Evolutionary conservation across 2,329 filamentous ascomycete species (phyloP), one percentile per base, ranked within the genome.

Genomic region (Ophiocordyceps sinensis): DNA sequence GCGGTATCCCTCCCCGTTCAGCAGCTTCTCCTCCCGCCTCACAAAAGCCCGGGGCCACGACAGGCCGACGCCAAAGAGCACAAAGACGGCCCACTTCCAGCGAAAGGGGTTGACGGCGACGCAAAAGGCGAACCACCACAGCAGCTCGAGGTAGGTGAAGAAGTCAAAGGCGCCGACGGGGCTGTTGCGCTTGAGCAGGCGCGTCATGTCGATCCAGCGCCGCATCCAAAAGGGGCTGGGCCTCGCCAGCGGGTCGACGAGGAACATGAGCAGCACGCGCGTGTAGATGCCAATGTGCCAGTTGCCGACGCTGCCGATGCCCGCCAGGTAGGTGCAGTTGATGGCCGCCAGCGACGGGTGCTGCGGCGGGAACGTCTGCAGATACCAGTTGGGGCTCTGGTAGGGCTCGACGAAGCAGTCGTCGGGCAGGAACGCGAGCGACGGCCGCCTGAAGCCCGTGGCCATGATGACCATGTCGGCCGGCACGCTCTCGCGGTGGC

Each of bases 231-330:
- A 75, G 5, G 78, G 68, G 3, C 70, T 73, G 0, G 86, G 85
- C 0, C 82, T 71, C 0, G 84, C 79, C 19, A 89, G 63, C 0
- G 85, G 85, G 52, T 93, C 85, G 13, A 81, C 70, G 41, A 93
- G 69, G 56, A 91, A 91, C 84, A 91, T 89, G 49, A 93, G 73
- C 7, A 93, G 65, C 47, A 93, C 82, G 5, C 86, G 72, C 0
- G 85, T 93, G 63, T 91, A 93, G 51, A 93, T 89, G 5, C 85
- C 86, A 37, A 93, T 89, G 53, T 93, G 85, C 71, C 83, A 89
- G 58, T 91, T 88, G 0, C 85, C 82, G 2, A 91, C 83, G 0
- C 81, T 82, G 1, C 84, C 85, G 43, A 91, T 88, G 4, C 79
- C 85, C 41, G 82, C 77, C 42, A 87, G 67, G 49, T 88, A 93